Conservation (phyloP, 2,329 filamentous ascomycete genomes). For the Cercospora sp. region DNA sequence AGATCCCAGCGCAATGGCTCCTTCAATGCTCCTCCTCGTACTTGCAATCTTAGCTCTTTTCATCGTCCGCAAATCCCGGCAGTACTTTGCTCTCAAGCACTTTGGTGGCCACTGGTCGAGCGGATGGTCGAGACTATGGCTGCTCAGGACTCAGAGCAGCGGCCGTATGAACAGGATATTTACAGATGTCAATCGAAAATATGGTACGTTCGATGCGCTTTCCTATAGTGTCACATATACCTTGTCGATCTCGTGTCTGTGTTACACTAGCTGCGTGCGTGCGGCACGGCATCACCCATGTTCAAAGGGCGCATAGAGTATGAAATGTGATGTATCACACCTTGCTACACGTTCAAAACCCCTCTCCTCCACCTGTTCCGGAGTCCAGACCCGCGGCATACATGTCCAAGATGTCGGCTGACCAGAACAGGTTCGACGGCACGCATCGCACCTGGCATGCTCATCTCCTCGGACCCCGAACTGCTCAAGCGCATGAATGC, state of each 20-base stretch:
- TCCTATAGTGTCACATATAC: background rate
- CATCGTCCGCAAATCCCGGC: constrained; percentile 33
- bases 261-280: background rate
- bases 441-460: constrained; percentile 40
- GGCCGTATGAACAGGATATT: constrained; percentile 44
- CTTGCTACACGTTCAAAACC: background rate
- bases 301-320: background rate
- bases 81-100: constrained; percentile 37
- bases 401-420: background rate
- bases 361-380: background rate
- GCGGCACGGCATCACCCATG: background rate
- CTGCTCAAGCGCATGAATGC: constrained; percentile 43
- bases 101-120: constrained; percentile 43
- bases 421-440: constrained; percentile 40
- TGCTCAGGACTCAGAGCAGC: constrained; percentile 39
- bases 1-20: constrained; percentile 23
- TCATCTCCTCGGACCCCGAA: constrained; percentile 42
- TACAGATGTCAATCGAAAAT: constrained; percentile 40
- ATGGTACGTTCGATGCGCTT: constrained; percentile 33
- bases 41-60: constrained; percentile 31
- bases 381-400: background rate
- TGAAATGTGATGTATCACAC: background rate
- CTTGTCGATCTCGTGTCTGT: background rate
- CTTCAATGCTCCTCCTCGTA: constrained; percentile 26
- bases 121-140: constrained; percentile 43